Evolutionary conservation across 768 basidiomycete genomes (phyloP).

Genomic region (Phylloporus arenicola): DNA sequence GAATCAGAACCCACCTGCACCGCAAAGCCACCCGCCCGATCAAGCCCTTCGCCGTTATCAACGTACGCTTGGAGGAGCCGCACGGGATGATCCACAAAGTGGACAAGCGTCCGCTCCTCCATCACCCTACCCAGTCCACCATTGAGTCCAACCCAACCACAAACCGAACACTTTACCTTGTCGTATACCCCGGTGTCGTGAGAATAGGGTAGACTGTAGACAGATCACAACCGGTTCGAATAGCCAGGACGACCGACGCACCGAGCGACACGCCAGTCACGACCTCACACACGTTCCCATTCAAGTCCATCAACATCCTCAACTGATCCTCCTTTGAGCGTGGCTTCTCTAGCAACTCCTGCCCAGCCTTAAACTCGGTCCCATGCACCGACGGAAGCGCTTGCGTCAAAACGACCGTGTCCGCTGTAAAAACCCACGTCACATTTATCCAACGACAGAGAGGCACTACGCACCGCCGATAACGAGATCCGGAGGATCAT

Average conservation of each 20-base stretch:
- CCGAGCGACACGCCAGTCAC: constrained; percentile 87
- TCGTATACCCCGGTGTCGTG: constrained; percentile 68
- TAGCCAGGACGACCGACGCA: constrained; percentile 30
- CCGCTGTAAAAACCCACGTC: constrained; percentile 48
- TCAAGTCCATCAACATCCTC: constrained; percentile 82
- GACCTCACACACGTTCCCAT: constrained; percentile 84
- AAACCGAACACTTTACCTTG: constrained; percentile 42
- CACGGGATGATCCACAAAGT: constrained; percentile 61
- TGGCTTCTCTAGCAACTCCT: constrained; percentile 91
- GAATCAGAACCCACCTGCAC: constrained; percentile 58
- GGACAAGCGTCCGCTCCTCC: constrained; percentile 75
- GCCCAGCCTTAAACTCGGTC: constrained; percentile 40
- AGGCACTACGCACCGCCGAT: constrained; percentile 51
- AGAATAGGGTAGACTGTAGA: constrained; percentile 65
- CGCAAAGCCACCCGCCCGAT: constrained; percentile 92
- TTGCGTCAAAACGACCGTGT: constrained; percentile 91
- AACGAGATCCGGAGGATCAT: constrained; percentile 74
- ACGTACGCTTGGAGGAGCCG: constrained; percentile 72
- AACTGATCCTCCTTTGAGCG: constrained; percentile 70
- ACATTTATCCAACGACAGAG: not conserved
- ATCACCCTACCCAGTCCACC: constrained; percentile 48
- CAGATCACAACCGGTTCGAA: not conserved
- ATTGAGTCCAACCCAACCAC: not conserved
- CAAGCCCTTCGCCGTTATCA: constrained; percentile 77
- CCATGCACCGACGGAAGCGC: constrained; percentile 48